These are phyloP conservation scores for Talaromyces islandicus DNA, from an alignment of 2,329 filamentous ascomycete genomes.

Conservation along the genomic window DNA sequence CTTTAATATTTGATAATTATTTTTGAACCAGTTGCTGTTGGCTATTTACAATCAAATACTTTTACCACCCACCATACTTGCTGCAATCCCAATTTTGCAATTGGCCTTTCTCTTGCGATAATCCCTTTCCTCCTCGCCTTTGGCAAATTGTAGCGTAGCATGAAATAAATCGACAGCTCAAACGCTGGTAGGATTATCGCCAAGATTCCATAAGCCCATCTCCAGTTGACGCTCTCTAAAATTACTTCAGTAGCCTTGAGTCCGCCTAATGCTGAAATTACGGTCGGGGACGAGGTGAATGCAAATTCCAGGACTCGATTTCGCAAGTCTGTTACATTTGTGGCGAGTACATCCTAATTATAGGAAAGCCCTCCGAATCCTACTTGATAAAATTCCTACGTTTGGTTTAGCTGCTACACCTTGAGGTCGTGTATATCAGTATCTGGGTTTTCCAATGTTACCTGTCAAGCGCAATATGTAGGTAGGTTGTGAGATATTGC, in stretches of 20 bases:
- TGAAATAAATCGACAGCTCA: constrained; percentile 47
- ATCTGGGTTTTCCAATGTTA: constrained; percentile 56
- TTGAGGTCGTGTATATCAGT: constrained; percentile 45
- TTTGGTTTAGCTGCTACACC: background rate
- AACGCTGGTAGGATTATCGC: constrained; percentile 54
- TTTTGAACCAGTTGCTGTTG: background rate
- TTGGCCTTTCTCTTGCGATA: constrained; percentile 20
- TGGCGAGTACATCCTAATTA: constrained; percentile 52
- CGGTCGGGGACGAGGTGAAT: constrained; percentile 47
- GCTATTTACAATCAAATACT: constrained; percentile 1
- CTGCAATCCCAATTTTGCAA: background rate
- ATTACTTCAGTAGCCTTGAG: constrained; percentile 49
- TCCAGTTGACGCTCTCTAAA: constrained; percentile 47
- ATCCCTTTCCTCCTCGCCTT: constrained; percentile 52
- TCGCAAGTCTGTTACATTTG: constrained; percentile 55
- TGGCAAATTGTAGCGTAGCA: constrained; percentile 50
- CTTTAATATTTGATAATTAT: background rate
- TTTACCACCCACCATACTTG: background rate
- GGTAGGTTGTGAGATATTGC: constrained; percentile 53
- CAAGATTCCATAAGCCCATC: constrained; percentile 60
- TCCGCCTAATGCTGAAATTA: constrained; percentile 36
- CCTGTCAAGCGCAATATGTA: constrained; percentile 55
- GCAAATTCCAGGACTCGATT: constrained; percentile 56
- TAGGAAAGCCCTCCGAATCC: constrained; percentile 51
- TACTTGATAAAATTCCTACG: constrained; percentile 47